These are phyloP conservation scores for Colletotrichum noveboracense DNA, from an alignment of 2,329 filamentous ascomycete genomes.

Conservation along the genomic window DNA sequence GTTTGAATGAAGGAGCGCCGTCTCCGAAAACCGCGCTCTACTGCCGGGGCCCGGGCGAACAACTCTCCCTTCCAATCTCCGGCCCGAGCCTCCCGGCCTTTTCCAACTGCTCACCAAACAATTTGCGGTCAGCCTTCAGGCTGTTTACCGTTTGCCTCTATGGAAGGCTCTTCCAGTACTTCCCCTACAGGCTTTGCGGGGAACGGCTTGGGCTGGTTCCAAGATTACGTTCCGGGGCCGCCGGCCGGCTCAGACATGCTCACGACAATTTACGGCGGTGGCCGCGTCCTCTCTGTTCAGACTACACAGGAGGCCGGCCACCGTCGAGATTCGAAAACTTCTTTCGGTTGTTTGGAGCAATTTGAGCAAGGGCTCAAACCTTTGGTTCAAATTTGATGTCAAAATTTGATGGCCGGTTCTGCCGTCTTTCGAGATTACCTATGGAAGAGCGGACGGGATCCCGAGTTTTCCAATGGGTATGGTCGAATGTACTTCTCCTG, in stretches of 20 bases:
- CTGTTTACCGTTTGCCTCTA: not conserved
- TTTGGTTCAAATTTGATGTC: not conserved
- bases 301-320: not conserved
- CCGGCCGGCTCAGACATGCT: not conserved
- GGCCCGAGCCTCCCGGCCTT: not conserved
- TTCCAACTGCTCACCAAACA: not conserved
- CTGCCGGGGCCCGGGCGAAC: not conserved
- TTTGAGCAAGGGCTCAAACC: not conserved
- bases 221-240: not conserved
- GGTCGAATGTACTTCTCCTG: not conserved
- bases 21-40: not conserved
- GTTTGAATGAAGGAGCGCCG: not conserved
- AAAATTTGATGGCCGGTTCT: not conserved
- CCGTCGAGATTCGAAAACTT: not conserved
- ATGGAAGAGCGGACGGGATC: not conserved
- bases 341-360: not conserved
- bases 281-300: not conserved
- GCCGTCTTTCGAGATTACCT: accelerated
- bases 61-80: not conserved
- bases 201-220: not conserved
- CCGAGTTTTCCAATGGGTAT: not conserved
- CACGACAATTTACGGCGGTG: not conserved
- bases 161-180: not conserved
- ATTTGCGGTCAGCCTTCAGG: not conserved
- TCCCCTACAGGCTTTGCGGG: not conserved